These are phyloP conservation scores for Jaapia argillacea DNA, from an alignment of 768 basidiomycete species.

Conservation along the genomic window DNA sequence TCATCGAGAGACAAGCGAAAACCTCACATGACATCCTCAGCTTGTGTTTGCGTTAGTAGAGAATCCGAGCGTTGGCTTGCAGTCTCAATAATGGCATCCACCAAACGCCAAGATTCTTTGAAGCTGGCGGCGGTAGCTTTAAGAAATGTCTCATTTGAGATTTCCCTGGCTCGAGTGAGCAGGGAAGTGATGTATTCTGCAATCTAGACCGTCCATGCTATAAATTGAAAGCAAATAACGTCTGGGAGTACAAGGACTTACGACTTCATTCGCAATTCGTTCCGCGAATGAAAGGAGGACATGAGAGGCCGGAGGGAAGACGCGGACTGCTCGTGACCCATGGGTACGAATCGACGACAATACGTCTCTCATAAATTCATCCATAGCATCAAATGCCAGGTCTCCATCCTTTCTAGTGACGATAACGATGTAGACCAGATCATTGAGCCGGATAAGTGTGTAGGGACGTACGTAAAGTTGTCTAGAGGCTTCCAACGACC, in stretches of 20 bases:
- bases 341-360: constrained; percentile 59
- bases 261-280: constrained; percentile 77
- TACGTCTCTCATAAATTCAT: constrained; percentile 71
- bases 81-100: constrained; percentile 61
- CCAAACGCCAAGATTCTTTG: constrained; percentile 79
- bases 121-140: constrained; percentile 87
- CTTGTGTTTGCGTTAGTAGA: constrained; percentile 36
- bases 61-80: constrained; percentile 29
- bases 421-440: background rate
- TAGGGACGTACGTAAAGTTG: constrained; percentile 60
- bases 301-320: constrained; percentile 75
- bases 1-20: constrained; percentile 20
- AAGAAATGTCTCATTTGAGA: constrained; percentile 64
- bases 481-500: constrained; percentile 70
- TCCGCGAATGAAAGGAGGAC: constrained; percentile 81
- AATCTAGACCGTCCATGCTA: constrained; percentile 63
- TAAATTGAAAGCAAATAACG: background rate
- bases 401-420: constrained; percentile 29
- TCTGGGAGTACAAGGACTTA: constrained; percentile 23
- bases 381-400: constrained; percentile 76
- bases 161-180: constrained; percentile 65
- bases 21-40: constrained; percentile 79
- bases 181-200: constrained; percentile 80
- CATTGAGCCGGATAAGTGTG: background rate
- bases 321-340: constrained; percentile 70